Evolutionary conservation across 108 stramenopile genomes (phyloP).

Genomic region (Fistulifera pelliculosa): DNA sequence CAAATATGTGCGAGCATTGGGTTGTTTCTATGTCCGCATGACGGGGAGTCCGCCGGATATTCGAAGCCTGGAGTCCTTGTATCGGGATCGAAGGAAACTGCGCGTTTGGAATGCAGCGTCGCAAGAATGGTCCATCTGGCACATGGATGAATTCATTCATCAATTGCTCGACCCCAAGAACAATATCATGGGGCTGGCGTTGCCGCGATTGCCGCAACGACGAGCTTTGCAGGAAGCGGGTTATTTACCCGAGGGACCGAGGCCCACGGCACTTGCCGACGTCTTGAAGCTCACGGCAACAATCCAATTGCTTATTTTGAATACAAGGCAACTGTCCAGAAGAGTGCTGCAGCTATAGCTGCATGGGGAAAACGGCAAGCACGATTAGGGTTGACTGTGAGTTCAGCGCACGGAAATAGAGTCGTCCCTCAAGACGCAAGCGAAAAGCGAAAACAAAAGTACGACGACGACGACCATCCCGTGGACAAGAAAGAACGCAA

Average conservation of each 20-base stretch:
- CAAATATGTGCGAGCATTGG: conserved; percentile 92
- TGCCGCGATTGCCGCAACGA: conserved; percentile 86
- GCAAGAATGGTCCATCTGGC: conserved; percentile 71
- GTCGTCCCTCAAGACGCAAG: conserved; percentile 3
- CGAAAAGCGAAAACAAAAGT: conserved; percentile 11
- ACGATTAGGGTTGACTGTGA: conserved; percentile 14
- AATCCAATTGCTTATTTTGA: conserved; percentile 35
- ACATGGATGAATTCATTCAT: conserved; percentile 92
- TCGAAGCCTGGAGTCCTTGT: conserved; percentile 86
- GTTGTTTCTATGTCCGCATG: conserved; percentile 91
- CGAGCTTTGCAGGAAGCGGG: conserved; percentile 61
- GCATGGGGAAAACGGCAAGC: conserved; percentile 32
- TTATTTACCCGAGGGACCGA: conserved; percentile 59
- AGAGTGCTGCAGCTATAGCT: conserved; percentile 35
- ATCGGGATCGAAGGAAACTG: conserved; percentile 82
- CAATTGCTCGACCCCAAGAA: conserved; percentile 50
- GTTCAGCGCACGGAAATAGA: conserved; percentile 16
- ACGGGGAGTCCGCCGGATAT: conserved; percentile 91
- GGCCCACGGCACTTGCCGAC: conserved; percentile 37
- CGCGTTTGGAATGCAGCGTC: conserved; percentile 18
- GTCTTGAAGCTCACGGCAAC: conserved; percentile 38
- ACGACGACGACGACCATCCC: conserved; percentile 8
- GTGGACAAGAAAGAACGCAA: background rate
- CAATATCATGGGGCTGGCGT: conserved; percentile 74
- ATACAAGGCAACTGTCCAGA: conserved; percentile 38